Evolutionary conservation across 371 early-diverging fungal genomes (phyloP).

Genomic region (Mucor velutinosus): DNA sequence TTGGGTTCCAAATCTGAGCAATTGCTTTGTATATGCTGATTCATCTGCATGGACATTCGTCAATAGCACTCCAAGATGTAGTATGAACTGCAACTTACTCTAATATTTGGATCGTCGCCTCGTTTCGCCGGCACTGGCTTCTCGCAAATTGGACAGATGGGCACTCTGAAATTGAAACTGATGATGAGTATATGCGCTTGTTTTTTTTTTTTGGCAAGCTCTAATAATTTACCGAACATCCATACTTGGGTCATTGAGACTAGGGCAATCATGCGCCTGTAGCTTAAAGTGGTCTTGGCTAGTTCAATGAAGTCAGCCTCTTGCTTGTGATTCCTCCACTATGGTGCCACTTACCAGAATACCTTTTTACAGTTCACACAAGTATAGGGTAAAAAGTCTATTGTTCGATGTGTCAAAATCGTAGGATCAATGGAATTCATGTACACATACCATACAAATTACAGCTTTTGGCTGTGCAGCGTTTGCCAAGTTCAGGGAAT

Average conservation of each 20-base stretch:
- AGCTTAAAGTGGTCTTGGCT: slow-evolving; percentile 68
- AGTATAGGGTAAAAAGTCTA: slow-evolving; percentile 64
- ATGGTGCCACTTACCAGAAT: slow-evolving; percentile 45
- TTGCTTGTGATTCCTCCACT: not conserved
- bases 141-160: slow-evolving; percentile 65
- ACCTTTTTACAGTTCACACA: slow-evolving; percentile 59
- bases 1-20: slow-evolving; percentile 52
- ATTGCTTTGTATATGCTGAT: slow-evolving; percentile 64
- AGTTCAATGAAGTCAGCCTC: not conserved
- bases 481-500: slow-evolving; percentile 58
- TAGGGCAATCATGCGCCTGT: slow-evolving; percentile 56
- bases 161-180: slow-evolving; percentile 41
- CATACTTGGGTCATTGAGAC: slow-evolving; percentile 44
- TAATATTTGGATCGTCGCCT: slow-evolving; percentile 66
- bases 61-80: not conserved
- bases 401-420: not conserved
- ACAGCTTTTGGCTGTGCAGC: slow-evolving; percentile 52
- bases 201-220: not conserved
- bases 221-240: slow-evolving; percentile 43
- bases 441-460: slow-evolving; percentile 39
- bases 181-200: not conserved
- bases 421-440: not conserved
- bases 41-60: slow-evolving; percentile 36
- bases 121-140: slow-evolving; percentile 66
- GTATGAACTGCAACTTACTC: slow-evolving; percentile 27